Base-by-base conservation (phyloP, 257 asterid species). In the Gynochthodes officinalis region DNA sequence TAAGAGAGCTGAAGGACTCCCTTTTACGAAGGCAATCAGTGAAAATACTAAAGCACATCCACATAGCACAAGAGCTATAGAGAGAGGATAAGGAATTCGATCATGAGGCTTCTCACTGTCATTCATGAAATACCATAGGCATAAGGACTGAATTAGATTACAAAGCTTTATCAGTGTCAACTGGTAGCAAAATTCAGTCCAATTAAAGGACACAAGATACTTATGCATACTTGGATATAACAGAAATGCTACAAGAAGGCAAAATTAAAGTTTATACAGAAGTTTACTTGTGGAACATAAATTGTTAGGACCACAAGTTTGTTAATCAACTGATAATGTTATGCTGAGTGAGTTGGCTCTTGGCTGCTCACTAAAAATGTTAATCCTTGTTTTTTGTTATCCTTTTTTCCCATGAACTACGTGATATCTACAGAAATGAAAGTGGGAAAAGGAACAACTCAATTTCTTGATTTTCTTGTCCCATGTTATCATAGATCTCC, bases 51-150 rank as follows among this genome's bases (percentile, higher is more conserved):
- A 75, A 62, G 90, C 79, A 82, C 94, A 90, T 78, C 96, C 89
- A 80, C 86, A 84, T 70, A 90, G 87, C 87, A 90, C 92, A 76
- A 92, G 80, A 73, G 93, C 91, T 74, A 89, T 80, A 66, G 96
- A 81, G 67, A 89, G 77, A 78, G 86, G 87, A 78, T 90, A 86
- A 65, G 95, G 91, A 80, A 90, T 78, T 87, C 78, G 86, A 83
- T 73, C 80, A 62, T 86, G 91, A 76, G 90, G 77, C 78, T 82
- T 78, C 75, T 78, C 87, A 72, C 88, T 81, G 82, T 79, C 79
- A 76, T 87, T 82, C 83, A 86, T 58, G 71, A 81, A 67, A 79
- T 82, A 75, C 64, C 19, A 52, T 50, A 69, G 59, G 59, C 72
- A 78, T 79, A 49, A 77, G 85, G 79, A 74, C 62, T 65, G 57